A percentile compares a stretch with the other conserved stretches of the same genome.
Evolutionary conservation across 306 rosid genomes (phyloP).

Genomic region (Begonia peltatifolia): DNA sequence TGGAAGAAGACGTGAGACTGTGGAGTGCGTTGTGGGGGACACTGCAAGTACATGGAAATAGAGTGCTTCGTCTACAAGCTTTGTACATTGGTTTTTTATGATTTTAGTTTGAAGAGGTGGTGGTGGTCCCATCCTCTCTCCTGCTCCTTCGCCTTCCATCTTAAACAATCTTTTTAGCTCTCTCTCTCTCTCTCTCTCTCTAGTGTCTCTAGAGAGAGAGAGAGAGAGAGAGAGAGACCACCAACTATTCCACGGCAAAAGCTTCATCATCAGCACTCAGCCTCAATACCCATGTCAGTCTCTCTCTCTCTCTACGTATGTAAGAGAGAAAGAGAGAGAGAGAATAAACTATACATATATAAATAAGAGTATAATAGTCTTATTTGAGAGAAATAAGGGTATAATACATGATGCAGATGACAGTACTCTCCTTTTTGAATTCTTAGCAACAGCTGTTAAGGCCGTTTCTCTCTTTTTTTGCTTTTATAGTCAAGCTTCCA

Average conservation of each 20-base stretch:
- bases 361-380: not conserved
- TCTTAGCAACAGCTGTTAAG: slow-evolving; percentile 44
- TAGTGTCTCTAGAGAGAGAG: slow-evolving; percentile 2
- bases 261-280: slow-evolving; percentile 69
- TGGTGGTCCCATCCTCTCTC: slow-evolving; percentile 87
- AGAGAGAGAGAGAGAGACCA: slow-evolving; percentile 11
- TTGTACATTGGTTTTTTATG: slow-evolving; percentile 18
- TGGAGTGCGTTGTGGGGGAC: too few species aligned
- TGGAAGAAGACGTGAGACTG: too few species aligned
- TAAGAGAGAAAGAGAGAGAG: not conserved
- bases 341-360: not conserved
- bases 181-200: slow-evolving; percentile 24
- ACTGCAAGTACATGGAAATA: too few species aligned
- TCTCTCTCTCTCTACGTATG: slow-evolving; percentile 6
- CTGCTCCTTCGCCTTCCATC: slow-evolving; percentile 70
- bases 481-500: slow-evolving; percentile 75
- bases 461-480: slow-evolving; percentile 51
- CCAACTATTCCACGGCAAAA: slow-evolving; percentile 86
- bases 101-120: slow-evolving; percentile 46
- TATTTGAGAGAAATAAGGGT: not conserved
- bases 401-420: slow-evolving; percentile 3
- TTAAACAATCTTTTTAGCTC: slow-evolving; percentile 57
- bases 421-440: slow-evolving; percentile 16
- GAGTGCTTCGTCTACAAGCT: not conserved
- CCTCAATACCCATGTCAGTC: slow-evolving; percentile 9